Percentiles rank a stretch among this genome's conserved stretches.
phyloP scores from a whole-genome alignment of 371 early-diverging fungal species.

The Mortierella polycephala region DNA sequence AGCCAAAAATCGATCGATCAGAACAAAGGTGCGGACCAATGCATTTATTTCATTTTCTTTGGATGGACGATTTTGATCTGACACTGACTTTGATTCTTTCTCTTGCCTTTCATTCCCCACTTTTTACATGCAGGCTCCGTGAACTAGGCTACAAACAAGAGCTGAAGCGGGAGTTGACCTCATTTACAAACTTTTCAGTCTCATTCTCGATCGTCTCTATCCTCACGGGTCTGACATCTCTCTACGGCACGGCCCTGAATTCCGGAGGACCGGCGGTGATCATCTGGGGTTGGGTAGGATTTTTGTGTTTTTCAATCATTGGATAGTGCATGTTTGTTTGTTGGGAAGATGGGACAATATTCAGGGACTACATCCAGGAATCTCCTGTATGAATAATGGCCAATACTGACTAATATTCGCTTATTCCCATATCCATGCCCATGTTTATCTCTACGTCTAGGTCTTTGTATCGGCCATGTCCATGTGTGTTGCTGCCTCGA shows the following conservation, averaged over 20 bases:
- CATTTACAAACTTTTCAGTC: slow-evolving; percentile 61
- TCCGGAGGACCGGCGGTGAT: slow-evolving; percentile 65
- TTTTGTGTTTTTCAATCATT: slow-evolving; percentile 18
- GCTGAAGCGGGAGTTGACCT: slow-evolving; percentile 62
- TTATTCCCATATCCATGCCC: slow-evolving; percentile 2
- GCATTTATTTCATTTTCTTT: background rate
- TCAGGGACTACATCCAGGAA: too few relatives aligned
- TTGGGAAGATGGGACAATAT: too few relatives aligned
- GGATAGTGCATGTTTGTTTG: background rate
- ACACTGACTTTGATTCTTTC: background rate
- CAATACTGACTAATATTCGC: background rate
- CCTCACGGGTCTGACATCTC: slow-evolving; percentile 57
- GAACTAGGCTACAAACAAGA: slow-evolving; percentile 65
- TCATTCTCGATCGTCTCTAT: slow-evolving; percentile 61
- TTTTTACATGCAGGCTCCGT: slow-evolving; percentile 24
- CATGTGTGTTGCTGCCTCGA: slow-evolving; percentile 60
- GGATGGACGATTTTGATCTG: background rate
- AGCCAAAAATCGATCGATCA: slow-evolving; percentile 40
- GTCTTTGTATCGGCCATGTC: slow-evolving; percentile 54
- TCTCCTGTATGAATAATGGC: too few relatives aligned
- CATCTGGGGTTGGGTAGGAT: slow-evolving; percentile 63
- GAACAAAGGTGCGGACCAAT: slow-evolving; percentile 26
- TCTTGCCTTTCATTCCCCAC: background rate
- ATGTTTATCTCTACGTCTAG: slow-evolving; percentile 9
- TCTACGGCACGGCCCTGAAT: slow-evolving; percentile 58